phyloP scores from a whole-genome alignment of 1,284 basidiomycete species.

The Cystobasidium sp. region DNA sequence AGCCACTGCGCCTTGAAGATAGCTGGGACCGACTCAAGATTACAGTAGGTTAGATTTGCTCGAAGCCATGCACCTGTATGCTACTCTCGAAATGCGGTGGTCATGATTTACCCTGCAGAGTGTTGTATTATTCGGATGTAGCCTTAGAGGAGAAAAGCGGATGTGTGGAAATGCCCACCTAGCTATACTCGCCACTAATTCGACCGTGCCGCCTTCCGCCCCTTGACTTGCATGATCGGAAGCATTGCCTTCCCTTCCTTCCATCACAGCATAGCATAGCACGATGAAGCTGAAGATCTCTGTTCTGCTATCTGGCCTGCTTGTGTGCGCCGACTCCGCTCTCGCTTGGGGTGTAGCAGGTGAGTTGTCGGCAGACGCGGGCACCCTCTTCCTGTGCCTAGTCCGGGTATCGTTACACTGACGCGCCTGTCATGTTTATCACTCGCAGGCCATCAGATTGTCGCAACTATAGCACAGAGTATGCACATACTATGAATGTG shows the following conservation, averaged over 20 bases:
- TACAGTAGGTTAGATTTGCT: too few species aligned
- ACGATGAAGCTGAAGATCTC: background rate
- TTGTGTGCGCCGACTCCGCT: constrained; percentile 12
- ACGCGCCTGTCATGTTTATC: constrained; percentile 9
- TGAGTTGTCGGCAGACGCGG: constrained; percentile 52
- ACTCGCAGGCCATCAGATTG: constrained; percentile 34
- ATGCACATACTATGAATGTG: background rate
- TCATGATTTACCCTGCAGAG: too few species aligned
- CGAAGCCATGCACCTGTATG: too few species aligned
- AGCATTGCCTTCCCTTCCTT: background rate
- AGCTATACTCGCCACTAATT: too few species aligned
- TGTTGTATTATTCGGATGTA: too few species aligned
- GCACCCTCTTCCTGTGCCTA: background rate
- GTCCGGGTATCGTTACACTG: background rate
- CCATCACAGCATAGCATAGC: background rate
- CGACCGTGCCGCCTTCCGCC: too few species aligned
- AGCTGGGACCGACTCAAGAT: background rate
- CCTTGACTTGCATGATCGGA: too few species aligned
- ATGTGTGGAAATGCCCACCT: too few species aligned
- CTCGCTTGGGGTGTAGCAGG: constrained; percentile 56
- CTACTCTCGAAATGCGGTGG: too few species aligned
- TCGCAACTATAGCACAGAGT: constrained; percentile 43
- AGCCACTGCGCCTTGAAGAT: constrained; percentile 1
- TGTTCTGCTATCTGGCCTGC: background rate
- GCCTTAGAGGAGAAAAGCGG: too few species aligned